Conservation (phyloP, 2,329 filamentous ascomycete species). For the Colletotrichum scovillei region DNA sequence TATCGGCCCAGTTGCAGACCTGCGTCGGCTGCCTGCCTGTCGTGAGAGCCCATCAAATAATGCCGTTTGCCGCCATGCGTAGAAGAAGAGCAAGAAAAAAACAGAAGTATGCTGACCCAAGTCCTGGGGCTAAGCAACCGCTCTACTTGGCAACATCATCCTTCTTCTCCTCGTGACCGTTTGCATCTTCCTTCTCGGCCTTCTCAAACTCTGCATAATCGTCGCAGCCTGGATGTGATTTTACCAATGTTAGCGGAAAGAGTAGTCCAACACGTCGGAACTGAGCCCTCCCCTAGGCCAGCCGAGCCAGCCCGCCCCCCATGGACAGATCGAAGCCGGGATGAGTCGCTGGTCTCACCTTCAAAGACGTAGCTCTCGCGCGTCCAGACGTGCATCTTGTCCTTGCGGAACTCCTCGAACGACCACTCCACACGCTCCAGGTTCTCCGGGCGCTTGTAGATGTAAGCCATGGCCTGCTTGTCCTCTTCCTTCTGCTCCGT, state of each 20-base stretch:
- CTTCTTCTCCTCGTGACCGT: constrained; percentile 11
- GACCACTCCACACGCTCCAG: constrained; percentile 88
- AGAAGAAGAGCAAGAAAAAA: background rate
- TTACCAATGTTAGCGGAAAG: constrained; percentile 1
- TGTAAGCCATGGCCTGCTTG: constrained; percentile 71
- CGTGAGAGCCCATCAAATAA: constrained; percentile 23
- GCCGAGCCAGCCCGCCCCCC: background rate
- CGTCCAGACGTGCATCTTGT: constrained; percentile 73
- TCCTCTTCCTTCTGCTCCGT: constrained; percentile 55
- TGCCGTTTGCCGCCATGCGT: constrained; percentile 27
- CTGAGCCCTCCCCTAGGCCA: background rate
- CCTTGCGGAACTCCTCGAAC: constrained; percentile 82
- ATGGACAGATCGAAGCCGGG: background rate
- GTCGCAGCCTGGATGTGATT: constrained; percentile 18
- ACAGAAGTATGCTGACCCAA: background rate
- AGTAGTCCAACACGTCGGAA: no score
- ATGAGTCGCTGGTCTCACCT: constrained; percentile 43
- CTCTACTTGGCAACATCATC: constrained; percentile 5
- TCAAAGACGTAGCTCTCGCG: constrained; percentile 60
- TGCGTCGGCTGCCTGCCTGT: constrained; percentile 22
- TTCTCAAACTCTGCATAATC: constrained; percentile 29
- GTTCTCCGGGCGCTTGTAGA: constrained; percentile 62
- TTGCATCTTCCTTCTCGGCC: constrained; percentile 13
- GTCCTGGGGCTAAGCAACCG: background rate
- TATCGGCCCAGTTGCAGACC: constrained; percentile 21